A percentile compares a stretch with the other conserved stretches of the same genome.
Evolutionary conservation across 768 basidiomycete species (phyloP).

Genomic region (Mycena indigotica): DNA sequence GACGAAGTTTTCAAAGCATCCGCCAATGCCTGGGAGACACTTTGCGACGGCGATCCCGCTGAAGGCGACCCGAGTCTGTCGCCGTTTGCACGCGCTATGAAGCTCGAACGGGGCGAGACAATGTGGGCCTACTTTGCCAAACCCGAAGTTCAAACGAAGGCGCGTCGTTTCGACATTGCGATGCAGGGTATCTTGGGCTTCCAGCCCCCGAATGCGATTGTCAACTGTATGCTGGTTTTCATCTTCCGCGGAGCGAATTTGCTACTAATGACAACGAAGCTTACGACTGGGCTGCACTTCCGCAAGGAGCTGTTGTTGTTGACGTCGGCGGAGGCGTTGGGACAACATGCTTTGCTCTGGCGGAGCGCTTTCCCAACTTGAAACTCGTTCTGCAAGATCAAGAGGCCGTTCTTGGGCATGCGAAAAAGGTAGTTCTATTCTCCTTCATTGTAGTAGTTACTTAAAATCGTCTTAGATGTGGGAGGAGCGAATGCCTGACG

Average conservation of each 20-base stretch:
- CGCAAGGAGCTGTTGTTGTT: slow-evolving; percentile 25
- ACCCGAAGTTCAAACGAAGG: slow-evolving; percentile 1
- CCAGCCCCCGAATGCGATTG: slow-evolving; percentile 8
- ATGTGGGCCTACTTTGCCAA: slow-evolving; percentile 13
- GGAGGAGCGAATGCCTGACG: background rate
- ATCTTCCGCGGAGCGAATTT: too few species aligned
- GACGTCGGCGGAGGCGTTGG: slow-evolving; percentile 39
- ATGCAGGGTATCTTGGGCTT: slow-evolving; percentile 5
- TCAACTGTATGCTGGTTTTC: slow-evolving; percentile 8
- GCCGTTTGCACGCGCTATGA: slow-evolving; percentile 12
- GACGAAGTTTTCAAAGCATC: slow-evolving; percentile 25
- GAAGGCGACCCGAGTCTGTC: slow-evolving; percentile 9
- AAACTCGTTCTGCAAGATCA: background rate
- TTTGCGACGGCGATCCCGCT: slow-evolving; percentile 12
- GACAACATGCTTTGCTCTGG: background rate
- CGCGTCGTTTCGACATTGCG: slow-evolving; percentile 9
- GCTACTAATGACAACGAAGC: slow-evolving; percentile 4
- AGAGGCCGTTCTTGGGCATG: background rate
- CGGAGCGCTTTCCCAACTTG: background rate
- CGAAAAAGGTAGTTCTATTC: background rate
- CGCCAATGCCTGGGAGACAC: slow-evolving; percentile 21
- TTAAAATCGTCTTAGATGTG: background rate
- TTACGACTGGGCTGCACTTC: slow-evolving; percentile 8
- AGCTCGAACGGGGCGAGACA: background rate
- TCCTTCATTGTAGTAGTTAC: background rate